Evolutionary conservation across 306 rosid species (phyloP), one percentile per base, ranked within the genome.

Genomic region (Sicyos edulis): DNA sequence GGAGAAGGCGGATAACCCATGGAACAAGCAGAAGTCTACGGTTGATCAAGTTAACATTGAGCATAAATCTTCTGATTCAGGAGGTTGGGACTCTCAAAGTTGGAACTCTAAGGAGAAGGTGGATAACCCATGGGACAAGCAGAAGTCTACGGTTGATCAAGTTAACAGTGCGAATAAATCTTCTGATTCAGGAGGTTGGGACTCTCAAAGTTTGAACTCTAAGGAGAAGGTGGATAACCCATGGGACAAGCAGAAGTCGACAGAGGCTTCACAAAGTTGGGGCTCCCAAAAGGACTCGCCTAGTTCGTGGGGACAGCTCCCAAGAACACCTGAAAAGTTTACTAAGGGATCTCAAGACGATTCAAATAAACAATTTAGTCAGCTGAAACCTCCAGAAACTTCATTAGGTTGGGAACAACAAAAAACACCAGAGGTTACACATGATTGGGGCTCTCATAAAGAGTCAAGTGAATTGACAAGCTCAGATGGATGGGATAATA

Each of bases 401-500:
- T 70, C 74, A 19, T 42, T 21, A 29, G 88, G 83, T 12, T 77
- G 78, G 71, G 71, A 66, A 49, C 71, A 63, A 60, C 66, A 76
- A 71, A 81, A 47, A 54, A 70, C 83, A 34, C 40, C 77, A 42
- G 74, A 87, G 60, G 72, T 76, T 54, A 72, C 83, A 60, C 81
- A 78, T 53, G 76, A 78, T 45, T 78, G 82, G 83, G 72, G 53
- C 14, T 71, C 87, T 74, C 74, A 71, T 21, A 82, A 56, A 14
- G 80, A 77, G 24, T 70, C 85, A 32, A 85, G 77, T 45, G 83
- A 77, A 55, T 26, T 70, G 74, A 78, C 82, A 34, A 77, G 79
- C 75, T 77, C 83, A 10, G 68, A 54, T 40, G 89, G 85, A 55
- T 76, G 85, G 22, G 85, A 75, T 45, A 85, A 81, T 45, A 85